Percentiles rank a stretch among this genome's conserved stretches.
phyloP scores from a whole-genome alignment of 78 protist genomes.

The Dictyostelium capitatum region DNA sequence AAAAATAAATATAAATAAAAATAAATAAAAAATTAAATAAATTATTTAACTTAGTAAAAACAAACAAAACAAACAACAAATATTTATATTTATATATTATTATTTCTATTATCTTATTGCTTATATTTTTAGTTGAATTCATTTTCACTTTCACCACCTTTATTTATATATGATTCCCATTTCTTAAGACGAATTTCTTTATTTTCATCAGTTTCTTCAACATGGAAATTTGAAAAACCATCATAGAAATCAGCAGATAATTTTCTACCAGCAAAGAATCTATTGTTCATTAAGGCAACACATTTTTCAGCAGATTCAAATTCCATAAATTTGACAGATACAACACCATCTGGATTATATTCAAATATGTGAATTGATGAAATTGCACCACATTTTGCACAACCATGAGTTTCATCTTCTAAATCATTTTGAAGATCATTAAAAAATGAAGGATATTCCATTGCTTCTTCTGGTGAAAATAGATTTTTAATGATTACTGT shows the following conservation, averaged over 20 bases:
- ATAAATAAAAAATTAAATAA: background rate
- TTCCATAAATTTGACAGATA: conserved; percentile 59
- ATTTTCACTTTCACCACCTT: background rate
- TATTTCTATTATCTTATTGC: no score
- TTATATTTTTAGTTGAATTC: no score
- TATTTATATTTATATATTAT: no score
- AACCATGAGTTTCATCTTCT: conserved; percentile 70
- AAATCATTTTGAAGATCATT: conserved; percentile 53
- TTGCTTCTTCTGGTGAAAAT: conserved; percentile 40
- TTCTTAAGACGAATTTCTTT: conserved; percentile 50
- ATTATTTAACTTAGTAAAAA: background rate
- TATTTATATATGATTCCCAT: conserved; percentile 65
- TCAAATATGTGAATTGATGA: conserved; percentile 63
- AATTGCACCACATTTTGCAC: conserved; percentile 77
- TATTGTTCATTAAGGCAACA: conserved; percentile 79
- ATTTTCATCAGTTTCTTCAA: conserved; percentile 82
- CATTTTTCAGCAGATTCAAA: conserved; percentile 73
- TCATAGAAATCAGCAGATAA: conserved; percentile 77
- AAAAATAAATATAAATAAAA: background rate
- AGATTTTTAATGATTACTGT: conserved; percentile 46
- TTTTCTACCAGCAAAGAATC: conserved; percentile 71
- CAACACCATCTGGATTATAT: conserved; percentile 85
- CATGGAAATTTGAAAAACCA: conserved; percentile 80
- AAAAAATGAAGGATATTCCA: conserved; percentile 64
- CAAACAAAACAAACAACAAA: no score